Evolutionary conservation across 768 basidiomycete genomes (phyloP), one percentile per base, ranked within the genome.

Genomic region (Leucocoprinus sp.): DNA sequence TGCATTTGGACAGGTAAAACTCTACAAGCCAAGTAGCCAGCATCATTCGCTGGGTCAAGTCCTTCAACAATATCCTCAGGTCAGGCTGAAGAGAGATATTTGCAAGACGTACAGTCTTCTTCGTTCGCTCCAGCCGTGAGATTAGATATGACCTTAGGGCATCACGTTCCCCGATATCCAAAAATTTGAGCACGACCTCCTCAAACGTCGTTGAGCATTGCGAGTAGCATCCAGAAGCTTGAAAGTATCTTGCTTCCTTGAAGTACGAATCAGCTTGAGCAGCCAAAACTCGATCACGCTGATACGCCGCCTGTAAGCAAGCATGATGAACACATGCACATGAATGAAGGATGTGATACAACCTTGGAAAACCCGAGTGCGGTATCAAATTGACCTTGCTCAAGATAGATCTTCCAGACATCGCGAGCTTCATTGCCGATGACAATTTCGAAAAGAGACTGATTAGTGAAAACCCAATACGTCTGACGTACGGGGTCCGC

Each of bases 21-120:
- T 99, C 96, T 23, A 96, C 84, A 9, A 99, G 79, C 96, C 96
- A 99, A 0, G 93, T 97, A 14, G 96, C 93, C 15, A 99, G 68
- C 82, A 98, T 92, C 84, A 93, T 93, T 31, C 96, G 76, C 60
- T 97, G 93, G 0, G 91, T 93, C 29, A 86, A 54, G 55, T 96
- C 92, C 93, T 97, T 43, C 18, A 45, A 9, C 21, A 42, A 14
- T 31, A 24, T 3, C 17, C 9, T 40, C 8, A 46, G 24, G 12
- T 8, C 17, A 43, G 19, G 28, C 2, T 27, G 22, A 2, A 37
- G 41, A 37, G 24, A 29, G 28, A 34, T 35, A 23, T 23, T 35
- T 8, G 27, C n/a, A n/a, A n/a, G 4, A 62, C 84, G 53, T 48
- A 93, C 95, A 38, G 73, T 76, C 65, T 88, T 93, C 46, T 79